Base-by-base conservation (phyloP, 495 filamentous ascomycete genomes). In the Podospora didyma region DNA sequence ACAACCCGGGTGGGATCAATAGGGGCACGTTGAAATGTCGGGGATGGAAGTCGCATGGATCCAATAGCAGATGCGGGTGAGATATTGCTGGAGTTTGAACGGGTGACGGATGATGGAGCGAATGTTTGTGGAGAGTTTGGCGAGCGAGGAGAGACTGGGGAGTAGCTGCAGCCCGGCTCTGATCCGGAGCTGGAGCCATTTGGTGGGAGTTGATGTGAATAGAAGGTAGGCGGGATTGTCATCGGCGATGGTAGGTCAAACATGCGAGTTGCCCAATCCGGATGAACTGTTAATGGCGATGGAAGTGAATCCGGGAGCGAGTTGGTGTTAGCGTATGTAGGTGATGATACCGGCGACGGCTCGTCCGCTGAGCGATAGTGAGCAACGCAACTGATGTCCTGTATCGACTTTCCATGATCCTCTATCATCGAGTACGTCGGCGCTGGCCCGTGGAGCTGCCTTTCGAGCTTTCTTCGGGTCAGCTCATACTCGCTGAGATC, bases 1-100 rank as follows among this genome's bases (percentile, higher is more conserved):
- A 81, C 63, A 5, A 82, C 74, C 31, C 75, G 62, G 5, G 73
- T 73, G 28, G 77, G 73, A 50, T 78, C 75, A 52, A 82, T 79
- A 9, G 73, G 75, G n/a, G 69, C 73, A 45, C 72, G 73, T 48
- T 73, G 79, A 37, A 69, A 69, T 2, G 71, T 64, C 2, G 74
- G 68, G 7, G 65, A 51, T 14, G 75, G 69, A 12, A 72, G 49
- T 12, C 61, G 53, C 21, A 69, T 28, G 20, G 67, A 61, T 39
- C 53, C 54, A 12, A 60, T 54, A 31, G 68, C 64, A 20, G 69
- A 72, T 2, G 62, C 66, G 3, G 67, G 51, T 1, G 71, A 72
- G 0, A 58, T 65, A 17, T 62, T 61, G 21, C 59, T 62, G 0
- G 73, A 75, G 31, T 57, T 64, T 4, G 74, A 72, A 31, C 67